Conservation (phyloP, 306 rosid species). For the Glycine tomentella region DNA sequence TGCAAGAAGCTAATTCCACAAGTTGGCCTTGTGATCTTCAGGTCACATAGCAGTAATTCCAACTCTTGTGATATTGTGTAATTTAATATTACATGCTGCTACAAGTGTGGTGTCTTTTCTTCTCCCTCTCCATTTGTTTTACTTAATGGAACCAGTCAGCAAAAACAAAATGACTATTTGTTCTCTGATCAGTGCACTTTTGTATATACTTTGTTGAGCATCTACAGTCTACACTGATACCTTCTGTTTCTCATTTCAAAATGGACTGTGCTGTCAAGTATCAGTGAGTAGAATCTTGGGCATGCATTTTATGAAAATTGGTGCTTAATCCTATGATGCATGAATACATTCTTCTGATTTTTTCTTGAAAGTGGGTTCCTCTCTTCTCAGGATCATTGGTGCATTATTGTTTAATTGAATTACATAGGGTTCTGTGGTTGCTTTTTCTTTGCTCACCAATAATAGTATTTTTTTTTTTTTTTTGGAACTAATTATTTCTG, state of each 20-base stretch:
- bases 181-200: no score
- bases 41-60: no score
- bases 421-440: not conserved
- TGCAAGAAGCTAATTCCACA: conserved; percentile 5
- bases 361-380: not conserved
- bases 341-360: not conserved
- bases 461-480: not conserved
- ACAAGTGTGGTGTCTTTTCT: no score
- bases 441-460: not conserved
- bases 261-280: conserved; percentile 20
- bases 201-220: conserved; percentile 4
- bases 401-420: conserved; percentile 6
- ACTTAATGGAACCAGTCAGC: no score
- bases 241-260: not conserved
- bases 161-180: no score
- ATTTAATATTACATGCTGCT: no score
- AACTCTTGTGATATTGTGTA: no score
- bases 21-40: not conserved
- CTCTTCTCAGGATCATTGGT: conserved; percentile 25
- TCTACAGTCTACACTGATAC: not conserved
- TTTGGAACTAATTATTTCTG: conserved; percentile 36
- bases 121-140: no score
- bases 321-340: conserved; percentile 27
- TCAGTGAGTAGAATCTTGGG: conserved; percentile 10
- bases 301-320: not conserved